Conservation (phyloP, 306 rosid species). For the Dryas drummondii region DNA sequence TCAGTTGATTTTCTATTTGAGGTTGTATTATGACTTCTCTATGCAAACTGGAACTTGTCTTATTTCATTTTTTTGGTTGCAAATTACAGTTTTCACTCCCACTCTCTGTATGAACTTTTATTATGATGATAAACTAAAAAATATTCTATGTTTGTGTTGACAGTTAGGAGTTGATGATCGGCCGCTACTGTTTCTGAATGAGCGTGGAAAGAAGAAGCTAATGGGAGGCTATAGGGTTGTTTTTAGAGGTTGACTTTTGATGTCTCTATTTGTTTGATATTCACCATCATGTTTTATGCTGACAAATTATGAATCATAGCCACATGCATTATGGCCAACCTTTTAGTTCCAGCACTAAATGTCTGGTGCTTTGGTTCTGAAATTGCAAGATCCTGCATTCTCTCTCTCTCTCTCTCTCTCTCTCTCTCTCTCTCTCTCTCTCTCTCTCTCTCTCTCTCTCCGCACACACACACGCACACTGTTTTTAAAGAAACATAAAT, state of each 20-base stretch:
- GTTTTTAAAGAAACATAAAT: not conserved
- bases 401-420: no score
- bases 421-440: no score
- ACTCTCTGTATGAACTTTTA: not conserved
- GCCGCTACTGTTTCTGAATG: constrained; percentile 58
- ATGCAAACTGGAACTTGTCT: not conserved
- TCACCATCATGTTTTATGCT: not conserved
- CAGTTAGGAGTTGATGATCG: constrained; percentile 67
- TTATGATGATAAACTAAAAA: not conserved
- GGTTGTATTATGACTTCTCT: constrained; percentile 44
- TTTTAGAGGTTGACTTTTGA: constrained; percentile 52
- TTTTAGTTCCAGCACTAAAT: not conserved
- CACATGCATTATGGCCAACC: not conserved
- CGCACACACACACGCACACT: no score
- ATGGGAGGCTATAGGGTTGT: constrained; percentile 76
- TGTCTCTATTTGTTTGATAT: constrained; percentile 17
- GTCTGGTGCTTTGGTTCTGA: not conserved
- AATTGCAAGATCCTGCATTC: not conserved
- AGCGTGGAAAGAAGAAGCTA: constrained; percentile 83
- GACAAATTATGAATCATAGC: not conserved
- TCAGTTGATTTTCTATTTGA: constrained; percentile 88
- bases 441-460: no score
- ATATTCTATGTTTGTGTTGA: constrained; percentile 22
- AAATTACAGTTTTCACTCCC: not conserved
- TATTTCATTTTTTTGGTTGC: constrained; percentile 25